These are phyloP conservation scores for Cladobotryum mycophilum DNA, from an alignment of 2,329 filamentous ascomycete genomes.

Conservation along the genomic window DNA sequence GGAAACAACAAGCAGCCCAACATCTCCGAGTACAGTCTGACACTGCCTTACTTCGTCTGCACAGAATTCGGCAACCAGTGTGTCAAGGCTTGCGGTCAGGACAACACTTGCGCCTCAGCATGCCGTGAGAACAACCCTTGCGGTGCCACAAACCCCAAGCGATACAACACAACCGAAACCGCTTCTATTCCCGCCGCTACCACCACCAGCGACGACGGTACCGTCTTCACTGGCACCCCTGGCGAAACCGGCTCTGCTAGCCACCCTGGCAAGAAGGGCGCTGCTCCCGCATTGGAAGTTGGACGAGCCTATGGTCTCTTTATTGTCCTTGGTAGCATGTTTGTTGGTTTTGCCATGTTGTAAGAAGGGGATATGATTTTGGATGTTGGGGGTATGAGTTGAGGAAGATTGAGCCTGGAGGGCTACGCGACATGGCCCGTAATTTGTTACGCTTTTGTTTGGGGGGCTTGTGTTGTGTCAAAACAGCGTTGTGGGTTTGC, in stretches of 20 bases:
- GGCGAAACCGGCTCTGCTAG: constrained; percentile 13
- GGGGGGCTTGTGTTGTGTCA: too few species aligned
- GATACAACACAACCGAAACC: constrained; percentile 46
- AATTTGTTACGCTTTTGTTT: neutral
- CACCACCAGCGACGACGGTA: constrained; percentile 23
- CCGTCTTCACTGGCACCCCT: constrained; percentile 32
- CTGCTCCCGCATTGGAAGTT: constrained; percentile 26
- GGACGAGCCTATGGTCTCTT: constrained; percentile 33
- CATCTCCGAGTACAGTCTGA: constrained; percentile 69
- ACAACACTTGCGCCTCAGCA: constrained; percentile 51
- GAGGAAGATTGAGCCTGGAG: neutral
- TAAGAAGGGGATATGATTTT: neutral
- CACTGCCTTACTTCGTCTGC: constrained; percentile 73
- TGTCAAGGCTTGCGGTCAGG: constrained; percentile 47
- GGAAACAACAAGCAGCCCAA: constrained; percentile 61
- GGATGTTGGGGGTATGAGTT: neutral
- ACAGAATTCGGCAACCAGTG: constrained; percentile 65
- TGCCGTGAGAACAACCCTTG: constrained; percentile 66
- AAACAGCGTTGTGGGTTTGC: too few species aligned
- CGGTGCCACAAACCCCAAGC: constrained; percentile 59
- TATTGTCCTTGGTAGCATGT: constrained; percentile 32
- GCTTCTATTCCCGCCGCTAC: constrained; percentile 34
- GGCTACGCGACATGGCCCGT: constrained; percentile 1
- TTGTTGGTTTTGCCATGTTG: constrained; percentile 31
- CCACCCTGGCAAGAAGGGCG: constrained; percentile 20